Evolutionary conservation across 768 basidiomycete genomes (phyloP).

Genomic region (Sporobolomyces phaffii): DNA sequence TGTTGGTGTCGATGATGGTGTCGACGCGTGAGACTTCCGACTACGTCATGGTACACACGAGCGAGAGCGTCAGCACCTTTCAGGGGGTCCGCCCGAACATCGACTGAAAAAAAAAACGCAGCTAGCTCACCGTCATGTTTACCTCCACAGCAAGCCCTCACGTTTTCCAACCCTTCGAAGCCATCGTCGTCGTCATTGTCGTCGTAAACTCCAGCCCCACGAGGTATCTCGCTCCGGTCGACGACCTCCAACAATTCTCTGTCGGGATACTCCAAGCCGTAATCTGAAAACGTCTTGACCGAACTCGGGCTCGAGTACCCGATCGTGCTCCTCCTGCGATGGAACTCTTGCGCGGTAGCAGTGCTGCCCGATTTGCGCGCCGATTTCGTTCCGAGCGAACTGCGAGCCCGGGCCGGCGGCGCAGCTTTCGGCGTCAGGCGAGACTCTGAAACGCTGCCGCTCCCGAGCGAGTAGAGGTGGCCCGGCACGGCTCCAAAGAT

Average conservation of each 20-base stretch:
- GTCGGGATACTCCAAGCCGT: constrained; percentile 51
- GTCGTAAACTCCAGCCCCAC: constrained; percentile 47
- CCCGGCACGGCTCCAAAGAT: constrained; percentile 12
- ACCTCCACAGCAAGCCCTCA: constrained; percentile 71
- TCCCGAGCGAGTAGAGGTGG: constrained; percentile 15
- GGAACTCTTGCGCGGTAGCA: constrained; percentile 81
- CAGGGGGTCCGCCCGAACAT: not conserved
- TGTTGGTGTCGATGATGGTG: constrained; percentile 1
- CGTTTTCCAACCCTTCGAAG: constrained; percentile 90
- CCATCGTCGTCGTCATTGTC: constrained; percentile 62
- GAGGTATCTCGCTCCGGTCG: constrained; percentile 47
- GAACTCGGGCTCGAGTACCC: constrained; percentile 44
- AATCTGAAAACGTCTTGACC: constrained; percentile 38
- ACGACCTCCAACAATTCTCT: constrained; percentile 70
- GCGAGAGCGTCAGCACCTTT: too few relatives aligned
- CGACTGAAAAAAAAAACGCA: not conserved
- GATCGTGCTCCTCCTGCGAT: constrained; percentile 26
- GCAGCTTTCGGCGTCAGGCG: constrained; percentile 33
- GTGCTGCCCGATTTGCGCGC: constrained; percentile 74
- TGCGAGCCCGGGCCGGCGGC: not conserved
- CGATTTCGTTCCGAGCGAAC: constrained; percentile 13
- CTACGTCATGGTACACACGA: not conserved
- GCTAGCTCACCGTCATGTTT: constrained; percentile 30
- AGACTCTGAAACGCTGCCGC: constrained; percentile 33
- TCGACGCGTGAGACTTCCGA: constrained; percentile 20